Conservation (phyloP, 495 filamentous ascomycete genomes). For the Aspergillus haitiensis region DNA sequence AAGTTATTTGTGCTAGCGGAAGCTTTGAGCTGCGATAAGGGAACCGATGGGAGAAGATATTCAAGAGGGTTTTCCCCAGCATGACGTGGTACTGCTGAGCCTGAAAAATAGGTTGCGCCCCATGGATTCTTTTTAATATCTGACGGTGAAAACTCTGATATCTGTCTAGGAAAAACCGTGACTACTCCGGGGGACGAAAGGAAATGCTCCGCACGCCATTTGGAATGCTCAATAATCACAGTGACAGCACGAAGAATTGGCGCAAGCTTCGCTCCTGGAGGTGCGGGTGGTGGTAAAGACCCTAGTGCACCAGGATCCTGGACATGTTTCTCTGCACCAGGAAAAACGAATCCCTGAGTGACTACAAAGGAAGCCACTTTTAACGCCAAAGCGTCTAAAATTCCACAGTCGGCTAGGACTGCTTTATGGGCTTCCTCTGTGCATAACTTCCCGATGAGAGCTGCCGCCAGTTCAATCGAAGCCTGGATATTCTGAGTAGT, state of each 20-base stretch:
- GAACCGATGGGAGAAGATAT: constrained; percentile 56
- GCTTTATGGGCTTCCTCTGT: constrained; percentile 67
- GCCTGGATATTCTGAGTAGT: constrained; percentile 51
- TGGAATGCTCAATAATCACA: constrained; percentile 76
- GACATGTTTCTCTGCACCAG: constrained; percentile 47
- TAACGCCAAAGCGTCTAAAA: constrained; percentile 77
- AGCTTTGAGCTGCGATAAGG: constrained; percentile 33
- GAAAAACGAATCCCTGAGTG: constrained; percentile 63
- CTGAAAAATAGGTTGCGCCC: constrained; percentile 47
- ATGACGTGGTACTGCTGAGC: constrained; percentile 46
- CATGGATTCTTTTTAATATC: constrained; percentile 51
- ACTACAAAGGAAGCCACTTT: constrained; percentile 74
- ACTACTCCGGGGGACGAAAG: constrained; percentile 75
- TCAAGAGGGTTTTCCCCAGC: constrained; percentile 55
- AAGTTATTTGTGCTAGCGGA: constrained; percentile 47
- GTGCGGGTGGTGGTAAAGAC: constrained; percentile 52
- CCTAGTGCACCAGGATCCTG: constrained; percentile 36
- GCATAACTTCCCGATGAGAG: constrained; percentile 70
- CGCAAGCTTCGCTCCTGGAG: constrained; percentile 58
- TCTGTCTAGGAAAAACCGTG: constrained; percentile 62
- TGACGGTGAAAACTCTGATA: constrained; percentile 42
- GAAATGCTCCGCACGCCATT: constrained; percentile 72
- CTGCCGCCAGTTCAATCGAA: constrained; percentile 67
- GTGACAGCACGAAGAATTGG: constrained; percentile 78
- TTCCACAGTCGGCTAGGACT: constrained; percentile 63